Base-by-base conservation (phyloP, 2,329 filamentous ascomycete genomes). In the Sclerotinia minor region DNA sequence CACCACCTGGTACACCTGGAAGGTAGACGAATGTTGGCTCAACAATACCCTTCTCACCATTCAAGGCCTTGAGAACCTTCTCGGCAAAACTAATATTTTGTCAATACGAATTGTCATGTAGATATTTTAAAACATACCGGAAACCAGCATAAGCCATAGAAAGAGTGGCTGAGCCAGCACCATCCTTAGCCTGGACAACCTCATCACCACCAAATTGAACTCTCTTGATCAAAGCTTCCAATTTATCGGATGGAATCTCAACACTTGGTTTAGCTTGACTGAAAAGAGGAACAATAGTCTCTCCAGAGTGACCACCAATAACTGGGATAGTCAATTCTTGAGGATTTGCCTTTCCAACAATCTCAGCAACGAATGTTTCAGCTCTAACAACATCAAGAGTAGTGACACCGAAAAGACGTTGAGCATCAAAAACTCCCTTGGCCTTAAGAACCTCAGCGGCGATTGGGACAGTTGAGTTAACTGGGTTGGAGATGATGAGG, bases 401-500 rank as follows among this genome's bases (percentile, higher is more conserved):
- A 83, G 95, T 99, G 79, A 99, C 95, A 86, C 95, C 95, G 84
- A 99, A 99, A 77, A 99, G 92, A 79, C 92, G 92, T 90, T 96
- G 96, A 82, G 95, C 94, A 89, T 99, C 94, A 90, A 97, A 99
- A 84, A 98, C 94, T 75, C 93, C 93, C 77, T 84, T 86, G 80
- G 87, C 83, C 90, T 98, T 98, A 92, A 94, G 96, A 80, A 98
- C 89, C 88, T 98, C 95, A 80, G 92, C 90, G 79, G 89, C 90
- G 83, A 99, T 99, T 80, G 95, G 95, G 78, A 99, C 95, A 79
- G 95, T 99, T 77, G 93, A 97, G 92, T 99, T 99, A 84, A 99
- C 94, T 71, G 95, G 95, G 89, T 99, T 99, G 82, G 94, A 88
- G 84, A 99, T 99, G 86, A 99, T 88, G 79, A 98, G 89, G 81